A percentile compares a stretch with the other conserved stretches of the same genome.
Evolutionary conservation across 2,329 filamentous ascomycete genomes (phyloP).

Genomic region (Atkinsonella texensis): DNA sequence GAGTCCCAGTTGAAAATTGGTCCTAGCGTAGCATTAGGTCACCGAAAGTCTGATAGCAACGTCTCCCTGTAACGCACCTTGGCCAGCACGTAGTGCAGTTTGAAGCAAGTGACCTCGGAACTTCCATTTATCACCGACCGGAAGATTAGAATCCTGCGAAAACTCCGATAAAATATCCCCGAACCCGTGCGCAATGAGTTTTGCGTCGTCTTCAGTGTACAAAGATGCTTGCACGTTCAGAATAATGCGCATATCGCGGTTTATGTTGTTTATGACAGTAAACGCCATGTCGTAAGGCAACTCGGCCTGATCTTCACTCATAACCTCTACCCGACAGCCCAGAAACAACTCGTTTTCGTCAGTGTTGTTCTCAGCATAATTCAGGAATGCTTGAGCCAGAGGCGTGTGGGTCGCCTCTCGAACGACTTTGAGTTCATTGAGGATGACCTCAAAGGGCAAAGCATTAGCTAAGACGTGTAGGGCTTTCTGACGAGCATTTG

Average conservation of each 20-base stretch:
- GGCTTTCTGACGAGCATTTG: conserved; percentile 14
- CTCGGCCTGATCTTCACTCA: background rate
- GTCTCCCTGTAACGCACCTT: background rate
- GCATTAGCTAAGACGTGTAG: conserved; percentile 17
- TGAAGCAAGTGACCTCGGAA: too few species aligned
- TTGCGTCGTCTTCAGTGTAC: background rate
- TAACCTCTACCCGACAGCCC: background rate
- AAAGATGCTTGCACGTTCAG: background rate
- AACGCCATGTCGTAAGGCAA: background rate
- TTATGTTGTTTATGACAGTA: background rate
- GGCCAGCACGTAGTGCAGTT: background rate
- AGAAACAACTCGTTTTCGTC: background rate
- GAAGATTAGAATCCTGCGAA: background rate
- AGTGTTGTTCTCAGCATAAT: conserved; percentile 19
- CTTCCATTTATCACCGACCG: background rate
- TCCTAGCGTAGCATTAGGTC: too few species aligned
- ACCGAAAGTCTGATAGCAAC: too few species aligned
- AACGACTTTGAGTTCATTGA: conserved; percentile 27
- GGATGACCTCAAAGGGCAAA: conserved; percentile 34
- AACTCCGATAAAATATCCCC: background rate
- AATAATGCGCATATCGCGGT: background rate
- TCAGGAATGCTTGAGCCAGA: conserved; percentile 33
- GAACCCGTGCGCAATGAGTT: background rate
- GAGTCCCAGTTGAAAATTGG: too few species aligned
- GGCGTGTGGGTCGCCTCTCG: conserved; percentile 27